A percentile compares a stretch with the other conserved stretches of the same genome.
Conservation (phyloP, 345 rosid genomes). For the Sonneratia caseolaris region DNA sequence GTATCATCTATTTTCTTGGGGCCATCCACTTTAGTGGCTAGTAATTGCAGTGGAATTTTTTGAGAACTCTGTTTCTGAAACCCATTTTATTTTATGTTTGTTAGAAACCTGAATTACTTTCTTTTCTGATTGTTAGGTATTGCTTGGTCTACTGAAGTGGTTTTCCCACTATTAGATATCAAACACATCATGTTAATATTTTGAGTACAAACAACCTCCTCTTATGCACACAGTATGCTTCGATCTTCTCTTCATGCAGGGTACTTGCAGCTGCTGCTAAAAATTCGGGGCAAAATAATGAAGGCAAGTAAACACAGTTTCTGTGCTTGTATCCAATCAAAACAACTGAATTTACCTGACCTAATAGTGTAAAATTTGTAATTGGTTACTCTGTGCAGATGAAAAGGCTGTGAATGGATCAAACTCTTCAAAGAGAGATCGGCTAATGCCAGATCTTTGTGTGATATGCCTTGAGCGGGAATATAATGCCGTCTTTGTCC, state of each 20-base stretch:
- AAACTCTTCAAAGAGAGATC: conserved; percentile 45
- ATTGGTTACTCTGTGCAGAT: conserved; percentile 32
- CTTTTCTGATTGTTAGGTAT: neutral
- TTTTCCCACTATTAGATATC: neutral
- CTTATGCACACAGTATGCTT: neutral
- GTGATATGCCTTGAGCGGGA: conserved; percentile 96
- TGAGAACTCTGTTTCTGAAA: neutral
- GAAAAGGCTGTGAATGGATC: conserved; percentile 37
- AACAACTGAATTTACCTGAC: neutral
- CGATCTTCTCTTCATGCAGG: conserved; percentile 34
- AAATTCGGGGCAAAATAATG: conserved; percentile 46
- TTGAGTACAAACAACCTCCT: neutral
- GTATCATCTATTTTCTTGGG: neutral
- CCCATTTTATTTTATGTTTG: neutral
- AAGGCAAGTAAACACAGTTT: conserved; percentile 33
- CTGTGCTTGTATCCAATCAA: neutral
- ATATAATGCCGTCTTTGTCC: conserved; percentile 80
- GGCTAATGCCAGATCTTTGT: conserved; percentile 64
- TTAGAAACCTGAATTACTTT: neutral
- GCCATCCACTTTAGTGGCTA: neutral
- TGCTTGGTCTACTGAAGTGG: neutral
- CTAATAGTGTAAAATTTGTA: conserved; percentile 6
- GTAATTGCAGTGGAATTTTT: neutral
- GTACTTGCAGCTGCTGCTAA: conserved; percentile 84
- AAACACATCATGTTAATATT: neutral